These are phyloP conservation scores for Selaginella moellendorffii DNA, from an alignment of 75 land plant species.

Conservation along the genomic window DNA sequence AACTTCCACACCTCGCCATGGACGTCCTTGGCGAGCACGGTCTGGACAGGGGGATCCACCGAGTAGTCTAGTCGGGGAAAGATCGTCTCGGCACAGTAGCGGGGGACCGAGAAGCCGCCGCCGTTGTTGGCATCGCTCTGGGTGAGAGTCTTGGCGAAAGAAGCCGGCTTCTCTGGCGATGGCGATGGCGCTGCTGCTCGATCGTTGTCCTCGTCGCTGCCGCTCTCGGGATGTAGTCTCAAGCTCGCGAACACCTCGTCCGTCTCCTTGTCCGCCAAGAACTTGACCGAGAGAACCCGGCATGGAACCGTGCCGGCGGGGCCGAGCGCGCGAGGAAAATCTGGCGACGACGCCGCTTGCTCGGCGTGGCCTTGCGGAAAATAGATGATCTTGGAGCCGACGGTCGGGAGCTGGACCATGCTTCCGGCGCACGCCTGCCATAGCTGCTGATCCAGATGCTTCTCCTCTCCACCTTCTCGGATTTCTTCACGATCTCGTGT, in stretches of 20 bases:
- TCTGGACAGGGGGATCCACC: slow-evolving; percentile 71
- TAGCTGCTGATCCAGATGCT: slow-evolving; percentile 53
- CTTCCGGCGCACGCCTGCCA: slow-evolving; percentile 94
- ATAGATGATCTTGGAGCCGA: slow-evolving; percentile 50
- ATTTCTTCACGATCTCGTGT: slow-evolving; percentile 6
- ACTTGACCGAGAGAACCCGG: slow-evolving; percentile 25
- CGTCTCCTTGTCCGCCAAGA: slow-evolving; percentile 60
- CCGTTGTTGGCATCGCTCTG: slow-evolving; percentile 95
- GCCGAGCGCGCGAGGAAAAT: slow-evolving; percentile 24
- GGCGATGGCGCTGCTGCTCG: slow-evolving; percentile 18
- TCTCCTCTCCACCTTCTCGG: slow-evolving; percentile 20
- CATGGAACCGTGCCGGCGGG: slow-evolving; percentile 31
- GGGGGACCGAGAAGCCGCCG: slow-evolving; percentile 83
- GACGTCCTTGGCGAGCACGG: slow-evolving; percentile 66
- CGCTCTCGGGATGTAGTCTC: slow-evolving; percentile 31
- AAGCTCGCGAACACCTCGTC: slow-evolving; percentile 82
- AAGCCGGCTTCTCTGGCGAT: slow-evolving; percentile 37
- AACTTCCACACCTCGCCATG: slow-evolving; percentile 89
- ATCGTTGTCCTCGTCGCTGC: slow-evolving; percentile 13
- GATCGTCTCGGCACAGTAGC: slow-evolving; percentile 85
- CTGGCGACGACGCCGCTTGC: slow-evolving; percentile 45
- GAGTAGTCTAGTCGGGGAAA: slow-evolving; percentile 80
- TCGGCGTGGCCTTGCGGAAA: slow-evolving; percentile 86
- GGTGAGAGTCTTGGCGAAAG: slow-evolving; percentile 78
- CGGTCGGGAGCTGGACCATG: slow-evolving; percentile 65